Evolutionary conservation across 257 asterid genomes (phyloP), one percentile per base, ranked within the genome.

Genomic region (Solanum tacnaense): DNA sequence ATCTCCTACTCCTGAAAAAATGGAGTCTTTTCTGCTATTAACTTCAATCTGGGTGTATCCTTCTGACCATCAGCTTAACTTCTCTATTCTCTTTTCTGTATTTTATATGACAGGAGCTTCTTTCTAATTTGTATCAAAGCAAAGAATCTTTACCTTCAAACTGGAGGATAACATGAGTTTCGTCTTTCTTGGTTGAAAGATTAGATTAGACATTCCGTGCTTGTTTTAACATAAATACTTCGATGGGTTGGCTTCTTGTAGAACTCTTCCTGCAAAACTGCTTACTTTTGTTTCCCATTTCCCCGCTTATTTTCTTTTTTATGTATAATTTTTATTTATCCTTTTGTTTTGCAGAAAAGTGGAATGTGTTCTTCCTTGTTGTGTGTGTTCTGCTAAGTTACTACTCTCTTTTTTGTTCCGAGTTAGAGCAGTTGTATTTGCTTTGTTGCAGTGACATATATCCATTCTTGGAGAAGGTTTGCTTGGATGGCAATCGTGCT

Each of bases 401-500:
- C 67, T 32, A 21, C 46, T n/a, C 31, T 12, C 70, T 32, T 74
- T 84, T 87, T 38, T 38, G 87, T 86, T 84, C 84, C 85, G 52
- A 70, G 76, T 38, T 73, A 72, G 72, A 38, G 35, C 83, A 62
- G 87, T 89, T 34, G 65, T 74, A 65, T 79, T 78, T 79, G 87
- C 68, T 87, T 89, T 89, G 74, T 88, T 92, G 92, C 89, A 96
- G 99, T 86, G 94, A 95, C 85, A 82, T 94, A 71, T 94, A 94
- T 90, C 82, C 94, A 70, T 92, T 92, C 92, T 89, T 96, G 94
- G 96, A 94, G 95, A 92, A 91, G 91, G 74, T 94, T 74, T 95
- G 98, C 89, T 56, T 96, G 89, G 94, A 92, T 89, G 99, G 98
- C 88, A 94, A 94, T 41, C 98, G 96, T 38, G 86, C 87, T 38